These are phyloP conservation scores for Pseudogymnoascus sp. DNA, from an alignment of 2,329 filamentous ascomycete species.

Conservation along the genomic window DNA sequence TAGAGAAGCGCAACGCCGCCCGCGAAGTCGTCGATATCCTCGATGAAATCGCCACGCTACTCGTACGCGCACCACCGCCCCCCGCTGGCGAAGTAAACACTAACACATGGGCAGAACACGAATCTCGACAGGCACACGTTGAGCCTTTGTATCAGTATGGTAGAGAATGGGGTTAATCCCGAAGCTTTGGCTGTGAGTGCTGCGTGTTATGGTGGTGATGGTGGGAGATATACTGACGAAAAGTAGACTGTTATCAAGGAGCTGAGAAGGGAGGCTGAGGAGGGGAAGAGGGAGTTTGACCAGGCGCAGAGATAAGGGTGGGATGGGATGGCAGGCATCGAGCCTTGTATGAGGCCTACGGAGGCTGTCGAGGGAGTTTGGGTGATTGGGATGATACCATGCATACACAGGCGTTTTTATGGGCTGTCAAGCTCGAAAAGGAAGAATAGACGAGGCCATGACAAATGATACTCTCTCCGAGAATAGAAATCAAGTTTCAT, in stretches of 20 bases:
- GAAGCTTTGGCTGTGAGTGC: constrained; percentile 79
- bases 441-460: neutral
- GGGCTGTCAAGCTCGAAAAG: neutral
- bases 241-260: constrained; percentile 27
- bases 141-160: constrained; percentile 91
- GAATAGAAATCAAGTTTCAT: neutral
- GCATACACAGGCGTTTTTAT: constrained; percentile 1
- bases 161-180: constrained; percentile 94
- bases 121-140: constrained; percentile 84
- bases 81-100: neutral
- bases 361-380: neutral
- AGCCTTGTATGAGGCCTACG: neutral
- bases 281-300: constrained; percentile 16
- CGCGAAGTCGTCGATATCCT: constrained; percentile 78
- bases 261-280: constrained; percentile 27
- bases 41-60: constrained; percentile 78
- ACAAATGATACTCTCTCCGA: neutral
- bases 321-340: neutral
- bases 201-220: neutral
- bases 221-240: constrained; percentile 13
- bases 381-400: constrained; percentile 4
- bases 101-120: constrained; percentile 61
- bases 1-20: constrained; percentile 62
- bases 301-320: neutral
- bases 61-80: constrained; percentile 51